These are phyloP conservation scores for Oryza brachyantha DNA, from an alignment of 176 grass and related monocot genomes.

Conservation along the genomic window DNA sequence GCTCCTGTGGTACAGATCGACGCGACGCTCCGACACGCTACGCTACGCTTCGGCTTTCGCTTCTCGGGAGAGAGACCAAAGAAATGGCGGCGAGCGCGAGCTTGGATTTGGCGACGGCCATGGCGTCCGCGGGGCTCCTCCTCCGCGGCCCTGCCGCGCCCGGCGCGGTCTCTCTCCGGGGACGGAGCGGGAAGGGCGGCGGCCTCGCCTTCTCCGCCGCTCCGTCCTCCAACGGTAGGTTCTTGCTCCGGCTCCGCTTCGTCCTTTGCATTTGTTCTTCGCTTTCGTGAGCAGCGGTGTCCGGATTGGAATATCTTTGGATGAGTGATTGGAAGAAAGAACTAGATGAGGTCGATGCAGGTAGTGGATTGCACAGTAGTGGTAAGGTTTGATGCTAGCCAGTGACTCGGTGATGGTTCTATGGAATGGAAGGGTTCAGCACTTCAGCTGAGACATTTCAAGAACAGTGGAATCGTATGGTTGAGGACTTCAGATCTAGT, in stretches of 20 bases:
- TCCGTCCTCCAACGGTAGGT: constrained; percentile 44
- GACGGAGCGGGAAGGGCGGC: constrained; percentile 3
- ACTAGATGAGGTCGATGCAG: not conserved
- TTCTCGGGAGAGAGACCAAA: too few relatives aligned
- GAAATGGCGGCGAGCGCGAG: constrained; percentile 32
- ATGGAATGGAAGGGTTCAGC: too few relatives aligned
- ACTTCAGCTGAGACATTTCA: too few relatives aligned
- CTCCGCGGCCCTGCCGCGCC: not conserved
- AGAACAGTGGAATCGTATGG: not conserved
- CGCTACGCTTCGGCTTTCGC: too few relatives aligned
- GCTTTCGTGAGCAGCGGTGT: not conserved
- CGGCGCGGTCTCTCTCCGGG: not conserved
- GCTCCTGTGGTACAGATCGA: constrained; percentile 33
- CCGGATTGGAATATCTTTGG: not conserved
- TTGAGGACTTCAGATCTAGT: not conserved
- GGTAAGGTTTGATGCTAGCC: not conserved
- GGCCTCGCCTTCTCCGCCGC: constrained; percentile 15
- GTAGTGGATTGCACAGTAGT: not conserved
- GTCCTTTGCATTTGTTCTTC: not conserved
- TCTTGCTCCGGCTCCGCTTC: not conserved
- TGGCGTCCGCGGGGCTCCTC: constrained; percentile 1
- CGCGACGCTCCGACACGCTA: constrained; percentile 11
- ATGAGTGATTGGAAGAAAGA: not conserved
- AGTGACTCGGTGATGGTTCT: too few relatives aligned
- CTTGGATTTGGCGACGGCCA: constrained; percentile 19